A percentile compares a stretch with the other conserved stretches of the same genome.
These are phyloP conservation scores for Trypethelium eluteriae DNA, from an alignment of 495 filamentous ascomycete species.

Conservation along the genomic window DNA sequence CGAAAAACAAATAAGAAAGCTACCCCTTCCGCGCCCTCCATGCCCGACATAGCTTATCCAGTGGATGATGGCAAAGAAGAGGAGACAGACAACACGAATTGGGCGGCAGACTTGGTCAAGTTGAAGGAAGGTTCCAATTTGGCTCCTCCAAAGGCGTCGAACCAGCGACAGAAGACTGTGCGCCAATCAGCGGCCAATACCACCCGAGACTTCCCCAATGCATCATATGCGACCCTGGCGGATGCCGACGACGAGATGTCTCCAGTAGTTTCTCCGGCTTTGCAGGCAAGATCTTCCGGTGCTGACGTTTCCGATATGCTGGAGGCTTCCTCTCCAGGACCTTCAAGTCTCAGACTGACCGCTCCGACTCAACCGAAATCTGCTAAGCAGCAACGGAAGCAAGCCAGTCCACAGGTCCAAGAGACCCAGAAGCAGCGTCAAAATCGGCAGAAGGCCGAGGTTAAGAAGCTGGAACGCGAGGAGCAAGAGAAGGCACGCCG, in stretches of 20 bases:
- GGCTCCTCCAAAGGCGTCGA: constrained; percentile 7
- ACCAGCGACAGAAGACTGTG: constrained; percentile 25
- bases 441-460: constrained; percentile 73
- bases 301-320: constrained; percentile 81
- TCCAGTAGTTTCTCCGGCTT: constrained; percentile 25
- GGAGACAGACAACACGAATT: constrained; percentile 19
- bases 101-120: constrained; percentile 17
- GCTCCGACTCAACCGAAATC: constrained; percentile 52
- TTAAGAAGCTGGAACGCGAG: constrained; percentile 59
- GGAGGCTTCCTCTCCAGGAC: constrained; percentile 57
- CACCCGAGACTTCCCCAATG: constrained; percentile 22
- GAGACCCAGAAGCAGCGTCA: constrained; percentile 90
- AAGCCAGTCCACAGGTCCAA: constrained; percentile 41
- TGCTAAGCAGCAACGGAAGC: constrained; percentile 56
- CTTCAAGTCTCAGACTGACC: constrained; percentile 70
- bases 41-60: background rate
- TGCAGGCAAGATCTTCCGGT: constrained; percentile 42
- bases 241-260: constrained; percentile 61
- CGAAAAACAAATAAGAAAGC: background rate
- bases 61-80: constrained; percentile 7
- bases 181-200: constrained; percentile 22
- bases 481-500: constrained; percentile 67
- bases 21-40: background rate
- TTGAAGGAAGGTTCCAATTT: constrained; percentile 20
- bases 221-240: constrained; percentile 59